Evolutionary conservation across 139 green algal species (phyloP).

Genomic region (Ulvella scutata): DNA sequence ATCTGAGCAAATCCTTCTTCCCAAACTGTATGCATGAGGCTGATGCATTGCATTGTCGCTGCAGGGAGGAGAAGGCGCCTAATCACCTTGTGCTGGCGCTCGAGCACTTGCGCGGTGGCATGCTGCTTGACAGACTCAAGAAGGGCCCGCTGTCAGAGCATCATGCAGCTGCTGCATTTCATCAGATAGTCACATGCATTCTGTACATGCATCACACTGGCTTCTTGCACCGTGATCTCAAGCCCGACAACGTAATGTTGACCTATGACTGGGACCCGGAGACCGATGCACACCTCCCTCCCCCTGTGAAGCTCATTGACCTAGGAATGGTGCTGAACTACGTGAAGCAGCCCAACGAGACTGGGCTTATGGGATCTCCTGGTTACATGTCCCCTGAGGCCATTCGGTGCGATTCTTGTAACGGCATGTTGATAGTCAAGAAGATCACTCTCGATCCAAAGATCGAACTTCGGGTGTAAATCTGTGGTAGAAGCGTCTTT

Average conservation of each 20-base stretch:
- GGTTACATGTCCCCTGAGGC: slow-evolving; percentile 35
- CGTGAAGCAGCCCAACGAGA: slow-evolving; percentile 5
- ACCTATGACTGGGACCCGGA: slow-evolving; percentile 13
- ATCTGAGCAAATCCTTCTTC: too few relatives aligned
- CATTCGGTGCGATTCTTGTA: not conserved
- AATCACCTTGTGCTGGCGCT: slow-evolving; percentile 19
- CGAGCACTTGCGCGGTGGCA: slow-evolving; percentile 26
- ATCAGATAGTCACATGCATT: slow-evolving; percentile 4
- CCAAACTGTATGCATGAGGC: too few relatives aligned
- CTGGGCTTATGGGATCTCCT: slow-evolving; percentile 23
- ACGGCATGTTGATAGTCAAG: too few relatives aligned
- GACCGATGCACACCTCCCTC: not conserved
- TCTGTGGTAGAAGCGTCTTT: too few relatives aligned
- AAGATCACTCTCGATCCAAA: too few relatives aligned
- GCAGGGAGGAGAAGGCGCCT: not conserved
- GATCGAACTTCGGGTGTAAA: too few relatives aligned
- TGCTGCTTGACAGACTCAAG: slow-evolving; percentile 30
- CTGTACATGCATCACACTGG: slow-evolving; percentile 20
- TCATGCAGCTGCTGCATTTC: slow-evolving; percentile 19
- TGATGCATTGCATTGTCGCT: too few relatives aligned
- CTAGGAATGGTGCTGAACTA: slow-evolving; percentile 24
- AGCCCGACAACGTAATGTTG: slow-evolving; percentile 29
- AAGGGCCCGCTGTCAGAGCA: slow-evolving; percentile 17
- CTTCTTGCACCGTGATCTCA: not conserved
- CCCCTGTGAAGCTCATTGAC: slow-evolving; percentile 35